Evolutionary conservation across 768 basidiomycete species (phyloP).

Genomic region (Lactarius psammicola): DNA sequence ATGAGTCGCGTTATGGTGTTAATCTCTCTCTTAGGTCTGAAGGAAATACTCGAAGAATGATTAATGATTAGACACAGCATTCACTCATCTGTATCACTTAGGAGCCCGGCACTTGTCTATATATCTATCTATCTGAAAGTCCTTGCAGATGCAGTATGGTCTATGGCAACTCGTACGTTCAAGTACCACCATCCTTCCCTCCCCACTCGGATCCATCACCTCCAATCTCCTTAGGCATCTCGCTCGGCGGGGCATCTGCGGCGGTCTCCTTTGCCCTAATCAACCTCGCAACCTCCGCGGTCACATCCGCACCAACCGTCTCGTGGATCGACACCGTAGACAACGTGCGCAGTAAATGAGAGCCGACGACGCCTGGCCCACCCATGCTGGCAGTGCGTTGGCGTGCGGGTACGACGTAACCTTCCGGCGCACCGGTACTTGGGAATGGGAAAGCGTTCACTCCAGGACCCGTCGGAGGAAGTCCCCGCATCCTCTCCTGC

Average conservation of each 20-base stretch:
- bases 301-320: conserved; percentile 58
- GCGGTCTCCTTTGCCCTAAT: conserved; percentile 51
- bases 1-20: conserved; percentile 7
- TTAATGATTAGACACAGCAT: conserved; percentile 13
- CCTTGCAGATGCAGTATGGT: conserved; percentile 19
- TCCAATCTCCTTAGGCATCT: conserved; percentile 70
- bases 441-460: conserved; percentile 30
- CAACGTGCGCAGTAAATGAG: conserved; percentile 65
- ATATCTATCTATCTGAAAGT: conserved; percentile 14
- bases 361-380: conserved; percentile 48
- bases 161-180: conserved; percentile 7
- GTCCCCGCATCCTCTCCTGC: conserved; percentile 34
- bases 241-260: conserved; percentile 71
- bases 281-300: conserved; percentile 47
- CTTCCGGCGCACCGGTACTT: conserved; percentile 38
- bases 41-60: conserved; percentile 52
- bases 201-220: conserved; percentile 45
- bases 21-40: conserved; percentile 48
- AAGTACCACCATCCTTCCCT: conserved; percentile 32
- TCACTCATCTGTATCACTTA: conserved; percentile 14
- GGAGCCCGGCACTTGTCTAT: conserved; percentile 24
- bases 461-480: conserved; percentile 45
- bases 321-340: conserved; percentile 88
- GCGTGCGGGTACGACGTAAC: conserved; percentile 72
- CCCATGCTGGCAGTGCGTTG: conserved; percentile 70